phyloP scores from a whole-genome alignment of 345 rosid species.

The Pugionium dolabratum region DNA sequence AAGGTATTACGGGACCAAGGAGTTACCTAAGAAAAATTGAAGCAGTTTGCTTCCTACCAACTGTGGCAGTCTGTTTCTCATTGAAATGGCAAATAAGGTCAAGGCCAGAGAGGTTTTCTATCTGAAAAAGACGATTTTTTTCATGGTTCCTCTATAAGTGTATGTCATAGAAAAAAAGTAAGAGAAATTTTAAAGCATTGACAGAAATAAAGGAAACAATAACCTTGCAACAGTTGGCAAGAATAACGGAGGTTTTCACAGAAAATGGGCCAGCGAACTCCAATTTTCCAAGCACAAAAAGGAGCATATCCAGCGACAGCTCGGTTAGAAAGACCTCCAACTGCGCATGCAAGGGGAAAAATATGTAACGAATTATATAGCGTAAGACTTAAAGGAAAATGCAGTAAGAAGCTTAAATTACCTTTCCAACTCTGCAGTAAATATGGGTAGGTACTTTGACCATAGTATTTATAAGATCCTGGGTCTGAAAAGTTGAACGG shows the following conservation, averaged over 20 bases:
- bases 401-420: constrained; percentile 27
- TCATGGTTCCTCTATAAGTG: constrained; percentile 13
- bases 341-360: constrained; percentile 51
- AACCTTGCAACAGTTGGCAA: constrained; percentile 90
- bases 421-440: constrained; percentile 80
- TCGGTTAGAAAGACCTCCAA: constrained; percentile 69
- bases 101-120: constrained; percentile 77
- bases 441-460: constrained; percentile 63
- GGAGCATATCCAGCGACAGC: constrained; percentile 79
- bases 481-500: constrained; percentile 54
- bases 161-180: constrained; percentile 9
- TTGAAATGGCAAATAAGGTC: constrained; percentile 63
- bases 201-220: constrained; percentile 20
- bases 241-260: constrained; percentile 59
- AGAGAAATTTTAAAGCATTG: constrained; percentile 7
- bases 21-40: constrained; percentile 72
- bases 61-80: constrained; percentile 55
- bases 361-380: constrained; percentile 28
- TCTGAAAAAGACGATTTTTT: constrained; percentile 48
- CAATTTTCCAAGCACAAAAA: constrained; percentile 71
- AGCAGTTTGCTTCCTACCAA: constrained; percentile 66
- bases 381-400: constrained; percentile 15
- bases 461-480: constrained; percentile 36
- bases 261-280: constrained; percentile 90
- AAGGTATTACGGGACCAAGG: constrained; percentile 21